phyloP scores from a whole-genome alignment of 768 basidiomycete species.

The Tubosaeta sp. region DNA sequence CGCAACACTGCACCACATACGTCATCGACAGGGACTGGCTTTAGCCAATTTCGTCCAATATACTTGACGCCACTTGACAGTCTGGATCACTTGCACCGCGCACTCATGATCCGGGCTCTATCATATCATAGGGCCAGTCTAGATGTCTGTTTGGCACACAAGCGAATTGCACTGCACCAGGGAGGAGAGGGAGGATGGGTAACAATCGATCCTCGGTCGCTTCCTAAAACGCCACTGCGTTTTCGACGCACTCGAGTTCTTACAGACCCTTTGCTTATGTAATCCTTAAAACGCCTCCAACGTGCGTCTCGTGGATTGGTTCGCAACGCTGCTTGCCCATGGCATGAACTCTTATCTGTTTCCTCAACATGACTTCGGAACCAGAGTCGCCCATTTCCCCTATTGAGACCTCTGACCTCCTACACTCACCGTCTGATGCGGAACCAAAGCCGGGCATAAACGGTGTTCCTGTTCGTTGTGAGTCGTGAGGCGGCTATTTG shows the following conservation, averaged over 20 bases:
- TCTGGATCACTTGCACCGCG: conserved; percentile 1
- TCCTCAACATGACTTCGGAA: conserved; percentile 16
- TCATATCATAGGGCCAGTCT: too few relatives aligned
- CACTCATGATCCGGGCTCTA: not conserved
- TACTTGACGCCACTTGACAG: not conserved
- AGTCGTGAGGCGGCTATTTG: conserved; percentile 31
- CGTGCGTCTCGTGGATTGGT: conserved; percentile 4
- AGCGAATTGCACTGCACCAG: too few relatives aligned
- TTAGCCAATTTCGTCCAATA: not conserved
- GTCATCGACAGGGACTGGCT: conserved; percentile 1
- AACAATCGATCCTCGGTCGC: not conserved
- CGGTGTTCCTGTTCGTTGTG: conserved; percentile 78
- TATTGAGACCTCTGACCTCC: conserved; percentile 59
- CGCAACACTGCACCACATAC: not conserved
- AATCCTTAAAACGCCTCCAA: not conserved
- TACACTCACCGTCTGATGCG: conserved; percentile 45
- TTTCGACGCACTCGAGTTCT: not conserved
- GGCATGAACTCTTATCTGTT: not conserved
- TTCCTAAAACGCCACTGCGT: not conserved
- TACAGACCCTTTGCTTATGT: not conserved
- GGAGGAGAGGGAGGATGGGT: too few relatives aligned
- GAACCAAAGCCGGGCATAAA: conserved; percentile 72
- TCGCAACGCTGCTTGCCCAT: not conserved
- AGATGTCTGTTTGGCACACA: too few relatives aligned
- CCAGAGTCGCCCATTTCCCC: conserved; percentile 36